Evolutionary conservation across 306 rosid species (phyloP), one percentile per base, ranked within the genome.

Genomic region (Lathyrus tuberosus): DNA sequence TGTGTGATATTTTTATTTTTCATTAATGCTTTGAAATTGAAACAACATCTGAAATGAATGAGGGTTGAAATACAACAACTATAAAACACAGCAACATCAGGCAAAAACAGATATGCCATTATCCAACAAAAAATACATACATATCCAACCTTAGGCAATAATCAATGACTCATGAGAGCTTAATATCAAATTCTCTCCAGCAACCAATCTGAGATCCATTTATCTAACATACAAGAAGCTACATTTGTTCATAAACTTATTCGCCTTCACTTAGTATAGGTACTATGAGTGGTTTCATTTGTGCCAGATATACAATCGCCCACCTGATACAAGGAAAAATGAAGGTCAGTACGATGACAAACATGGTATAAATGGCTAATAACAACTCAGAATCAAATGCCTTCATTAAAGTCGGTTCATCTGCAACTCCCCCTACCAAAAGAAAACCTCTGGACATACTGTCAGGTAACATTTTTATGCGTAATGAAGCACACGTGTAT

Each of bases 271-370:
- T 93, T 74, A 93, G 82, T 75, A 93, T 80, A 6, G 98, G 98
- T 63, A 93, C 97, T n/a, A 93, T 93, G 70, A 93, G 96, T 0
- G 98, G 98, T 53, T 93, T 93, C 98, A 90, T 90, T 81, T 93
- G 98, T 35, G 98, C 98, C 77, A 93, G 83, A 75, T 90, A 93
- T 67, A 93, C 97, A 67, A 93, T 93, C 3, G 98, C 98, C 98
- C 98, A 93, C 98, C 98, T 93, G 79, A 47, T 30, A 72, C 37
- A 49, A 37, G 31, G 70, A 30, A 49, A 35, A 57, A 75, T 18
- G 44, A 46, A 13, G 59, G 61, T 66, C 51, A 84, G 67, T 38
- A 37, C 5, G 15, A 43, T 6, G 49, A 31, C 54, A 56, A 72
- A 13, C 6, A 13, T 35, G 14, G 46, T 44, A 15, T 33, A 62